These are phyloP conservation scores for Erysimum cheiri DNA, from an alignment of 441 rosid genomes.

Conservation along the genomic window DNA sequence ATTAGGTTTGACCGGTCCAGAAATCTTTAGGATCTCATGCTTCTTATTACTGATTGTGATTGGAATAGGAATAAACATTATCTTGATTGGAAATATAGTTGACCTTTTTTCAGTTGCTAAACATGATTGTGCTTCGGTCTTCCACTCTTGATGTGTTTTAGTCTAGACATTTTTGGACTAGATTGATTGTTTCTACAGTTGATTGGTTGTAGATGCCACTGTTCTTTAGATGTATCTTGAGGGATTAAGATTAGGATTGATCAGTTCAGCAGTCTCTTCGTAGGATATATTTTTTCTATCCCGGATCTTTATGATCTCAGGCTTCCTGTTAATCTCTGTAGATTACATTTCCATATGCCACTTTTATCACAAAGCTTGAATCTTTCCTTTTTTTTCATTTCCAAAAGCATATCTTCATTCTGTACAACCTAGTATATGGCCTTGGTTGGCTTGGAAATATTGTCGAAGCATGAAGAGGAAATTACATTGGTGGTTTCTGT, in stretches of 20 bases:
- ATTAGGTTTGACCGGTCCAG: neutral
- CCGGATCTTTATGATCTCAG: neutral
- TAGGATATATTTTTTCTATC: neutral
- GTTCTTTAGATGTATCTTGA: neutral
- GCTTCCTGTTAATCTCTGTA: neutral
- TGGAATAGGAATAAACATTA: too few relatives aligned
- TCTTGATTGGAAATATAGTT: neutral
- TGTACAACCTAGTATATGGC: neutral
- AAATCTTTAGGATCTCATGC: too few relatives aligned
- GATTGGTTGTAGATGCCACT: neutral
- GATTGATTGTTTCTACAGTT: neutral
- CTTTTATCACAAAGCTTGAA: neutral
- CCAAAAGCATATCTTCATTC: neutral
- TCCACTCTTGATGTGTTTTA: neutral
- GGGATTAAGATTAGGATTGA: neutral
- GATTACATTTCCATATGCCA: slow-evolving; percentile 1
- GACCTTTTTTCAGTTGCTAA: neutral
- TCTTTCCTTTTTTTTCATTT: neutral
- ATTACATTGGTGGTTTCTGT: neutral
- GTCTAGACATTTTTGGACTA: neutral
- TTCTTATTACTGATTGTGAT: too few relatives aligned
- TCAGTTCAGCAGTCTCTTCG: neutral
- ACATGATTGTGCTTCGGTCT: neutral
- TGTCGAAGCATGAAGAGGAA: neutral
- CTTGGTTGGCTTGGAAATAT: neutral